These are phyloP conservation scores for Cercospora sojina DNA, from an alignment of 2,329 filamentous ascomycete genomes.

Conservation along the genomic window DNA sequence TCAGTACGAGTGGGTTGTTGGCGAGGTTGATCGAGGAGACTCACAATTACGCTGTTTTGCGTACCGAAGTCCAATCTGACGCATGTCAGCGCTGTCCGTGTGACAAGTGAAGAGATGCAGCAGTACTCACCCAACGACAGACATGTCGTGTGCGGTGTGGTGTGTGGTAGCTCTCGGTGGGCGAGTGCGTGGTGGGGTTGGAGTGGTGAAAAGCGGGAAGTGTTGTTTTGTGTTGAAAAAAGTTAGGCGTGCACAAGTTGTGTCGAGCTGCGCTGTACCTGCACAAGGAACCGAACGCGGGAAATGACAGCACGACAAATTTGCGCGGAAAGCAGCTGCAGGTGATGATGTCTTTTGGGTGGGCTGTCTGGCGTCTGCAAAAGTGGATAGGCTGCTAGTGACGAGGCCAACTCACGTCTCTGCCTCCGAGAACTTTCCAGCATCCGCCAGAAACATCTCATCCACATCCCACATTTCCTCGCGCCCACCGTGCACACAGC, in stretches of 20 bases:
- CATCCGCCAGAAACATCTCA: constrained; percentile 1
- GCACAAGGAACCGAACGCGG: background rate
- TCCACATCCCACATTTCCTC: background rate
- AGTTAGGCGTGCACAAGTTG: background rate
- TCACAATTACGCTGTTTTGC: constrained; percentile 82
- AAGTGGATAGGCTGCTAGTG: background rate
- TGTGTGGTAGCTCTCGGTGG: constrained; percentile 11
- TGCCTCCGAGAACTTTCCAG: constrained; percentile 1
- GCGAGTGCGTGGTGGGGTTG: constrained; percentile 5
- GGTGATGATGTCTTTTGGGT: constrained; percentile 2
- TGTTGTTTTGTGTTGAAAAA: constrained; percentile 7
- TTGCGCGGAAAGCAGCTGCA: background rate
- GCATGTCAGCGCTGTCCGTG: constrained; percentile 9
- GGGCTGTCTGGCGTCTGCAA: background rate
- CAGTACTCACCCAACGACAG: constrained; percentile 17
- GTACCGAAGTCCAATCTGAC: constrained; percentile 80
- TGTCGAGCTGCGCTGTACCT: background rate
- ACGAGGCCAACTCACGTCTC: constrained; percentile 3
- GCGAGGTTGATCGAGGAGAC: background rate
- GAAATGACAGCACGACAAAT: background rate
- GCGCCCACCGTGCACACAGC: background rate
- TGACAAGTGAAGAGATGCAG: background rate
- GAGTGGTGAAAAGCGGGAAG: background rate
- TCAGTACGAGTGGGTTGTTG: constrained; percentile 19
- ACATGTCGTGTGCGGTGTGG: constrained; percentile 12